These are phyloP conservation scores for Rhododendron griersonianum DNA, from an alignment of 148 eudicot genomes.

Conservation along the genomic window DNA sequence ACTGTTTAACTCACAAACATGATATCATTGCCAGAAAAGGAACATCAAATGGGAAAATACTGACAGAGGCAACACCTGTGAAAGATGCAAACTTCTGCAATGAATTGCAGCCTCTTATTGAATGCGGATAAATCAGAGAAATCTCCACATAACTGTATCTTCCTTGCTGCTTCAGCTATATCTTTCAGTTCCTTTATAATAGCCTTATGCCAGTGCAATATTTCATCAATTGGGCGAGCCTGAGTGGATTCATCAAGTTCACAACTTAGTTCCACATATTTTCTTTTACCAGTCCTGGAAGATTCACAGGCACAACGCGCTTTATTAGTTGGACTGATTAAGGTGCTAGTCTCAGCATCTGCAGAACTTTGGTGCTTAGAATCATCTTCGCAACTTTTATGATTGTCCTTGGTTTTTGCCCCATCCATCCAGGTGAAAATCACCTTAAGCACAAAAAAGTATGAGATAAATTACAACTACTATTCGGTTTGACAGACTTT, in stretches of 20 bases:
- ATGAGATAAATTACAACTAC: constrained; percentile 18
- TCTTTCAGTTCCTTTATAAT: constrained; percentile 74
- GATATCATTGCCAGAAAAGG: neutral
- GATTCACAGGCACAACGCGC: constrained; percentile 55
- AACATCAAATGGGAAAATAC: neutral
- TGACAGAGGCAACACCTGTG: constrained; percentile 59
- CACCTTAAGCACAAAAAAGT: constrained; percentile 38
- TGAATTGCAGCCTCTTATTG: constrained; percentile 83
- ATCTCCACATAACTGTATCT: constrained; percentile 60
- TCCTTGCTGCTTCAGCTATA: constrained; percentile 87
- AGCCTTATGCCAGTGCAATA: constrained; percentile 90
- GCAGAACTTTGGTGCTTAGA: constrained; percentile 25
- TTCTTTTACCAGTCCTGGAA: constrained; percentile 44
- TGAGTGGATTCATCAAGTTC: constrained; percentile 29
- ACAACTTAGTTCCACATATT: constrained; percentile 31
- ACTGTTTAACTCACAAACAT: neutral
- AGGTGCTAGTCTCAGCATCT: constrained; percentile 30
- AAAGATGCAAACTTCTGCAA: constrained; percentile 97
- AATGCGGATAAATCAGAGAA: constrained; percentile 75
- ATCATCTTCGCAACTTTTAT: constrained; percentile 34
- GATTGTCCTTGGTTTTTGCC: constrained; percentile 25
- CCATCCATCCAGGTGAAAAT: constrained; percentile 98
- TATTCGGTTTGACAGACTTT: neutral
- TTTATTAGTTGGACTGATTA: constrained; percentile 27
- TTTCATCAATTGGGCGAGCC: constrained; percentile 76